Conservation (phyloP, 2,329 filamentous ascomycete species). For the Penicillium nordicum region DNA sequence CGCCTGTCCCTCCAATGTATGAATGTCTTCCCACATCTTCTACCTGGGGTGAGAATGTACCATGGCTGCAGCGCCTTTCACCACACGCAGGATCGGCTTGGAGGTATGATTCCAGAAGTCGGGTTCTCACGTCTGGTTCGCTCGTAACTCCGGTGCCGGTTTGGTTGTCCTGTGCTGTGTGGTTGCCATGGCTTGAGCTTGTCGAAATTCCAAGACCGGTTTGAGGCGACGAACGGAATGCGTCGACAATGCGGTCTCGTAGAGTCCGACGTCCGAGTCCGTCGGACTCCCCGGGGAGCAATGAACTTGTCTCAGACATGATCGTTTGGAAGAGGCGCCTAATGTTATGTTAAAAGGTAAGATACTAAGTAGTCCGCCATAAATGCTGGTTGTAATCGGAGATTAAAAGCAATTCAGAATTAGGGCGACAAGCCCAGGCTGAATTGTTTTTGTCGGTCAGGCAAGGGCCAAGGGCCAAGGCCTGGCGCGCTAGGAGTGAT, state of each 20-base stretch:
- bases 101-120: conserved; percentile 41
- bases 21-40: conserved; percentile 53
- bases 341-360: not conserved
- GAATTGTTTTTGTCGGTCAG: conserved; percentile 11
- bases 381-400: conserved; percentile 1
- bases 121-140: conserved; percentile 34
- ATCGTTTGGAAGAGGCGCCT: not conserved
- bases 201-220: conserved; percentile 10
- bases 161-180: not conserved
- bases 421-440: not conserved
- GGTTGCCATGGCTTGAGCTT: not conserved
- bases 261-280: conserved; percentile 26
- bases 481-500: conserved; percentile 15
- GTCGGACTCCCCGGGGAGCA: conserved; percentile 19
- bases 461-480: conserved; percentile 14
- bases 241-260: conserved; percentile 31
- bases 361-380: conserved; percentile 2
- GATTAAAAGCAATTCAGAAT: conserved; percentile 2
- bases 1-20: conserved; percentile 29
- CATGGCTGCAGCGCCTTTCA: conserved; percentile 60
- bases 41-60: conserved; percentile 70
- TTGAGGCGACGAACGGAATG: conserved; percentile 26
- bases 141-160: conserved; percentile 10
- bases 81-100: conserved; percentile 37
- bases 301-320: conserved; percentile 29